phyloP scores from a whole-genome alignment of 2,329 filamentous ascomycete genomes.

The Pyrenophora seminiperda region DNA sequence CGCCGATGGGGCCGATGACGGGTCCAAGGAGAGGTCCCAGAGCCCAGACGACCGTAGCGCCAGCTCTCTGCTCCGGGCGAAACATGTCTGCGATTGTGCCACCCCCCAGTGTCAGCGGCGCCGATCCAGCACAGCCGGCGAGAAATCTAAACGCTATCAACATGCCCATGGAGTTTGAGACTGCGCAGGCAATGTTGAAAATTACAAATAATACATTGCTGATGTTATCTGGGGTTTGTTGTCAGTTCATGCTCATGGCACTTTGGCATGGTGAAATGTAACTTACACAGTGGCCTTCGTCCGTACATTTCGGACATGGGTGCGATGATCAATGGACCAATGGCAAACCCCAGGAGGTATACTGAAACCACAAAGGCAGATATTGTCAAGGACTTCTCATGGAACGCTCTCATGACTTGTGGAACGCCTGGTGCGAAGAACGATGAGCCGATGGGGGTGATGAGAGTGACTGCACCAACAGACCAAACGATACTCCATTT shows the following conservation, averaged over 20 bases:
- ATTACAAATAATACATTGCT: conserved; percentile 57
- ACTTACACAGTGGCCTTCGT: conserved; percentile 23
- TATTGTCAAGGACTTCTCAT: conserved; percentile 38
- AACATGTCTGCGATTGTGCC: conserved; percentile 47
- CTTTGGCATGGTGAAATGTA: no score
- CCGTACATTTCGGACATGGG: conserved; percentile 48
- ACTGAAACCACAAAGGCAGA: conserved; percentile 47
- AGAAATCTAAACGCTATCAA: conserved; percentile 48
- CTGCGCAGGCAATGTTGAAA: conserved; percentile 54
- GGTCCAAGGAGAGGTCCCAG: conserved; percentile 47
- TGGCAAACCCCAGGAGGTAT: conserved; percentile 48
- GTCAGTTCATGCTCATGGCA: conserved; percentile 4
- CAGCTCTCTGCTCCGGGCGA: conserved; percentile 40
- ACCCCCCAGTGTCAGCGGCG: conserved; percentile 43
- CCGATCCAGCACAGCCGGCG: conserved; percentile 41
- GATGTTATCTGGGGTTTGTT: conserved; percentile 23
- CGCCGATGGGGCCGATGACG: conserved; percentile 43
- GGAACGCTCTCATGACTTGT: conserved; percentile 47
- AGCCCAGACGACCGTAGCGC: conserved; percentile 46
- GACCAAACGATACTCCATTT: conserved; percentile 47
- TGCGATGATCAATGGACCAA: conserved; percentile 47
- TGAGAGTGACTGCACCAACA: conserved; percentile 44
- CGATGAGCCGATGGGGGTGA: conserved; percentile 47
- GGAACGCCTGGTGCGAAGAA: conserved; percentile 66
- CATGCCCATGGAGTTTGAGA: conserved; percentile 44